Evolutionary conservation across 306 rosid genomes (phyloP).

Genomic region (Prunus padus): DNA sequence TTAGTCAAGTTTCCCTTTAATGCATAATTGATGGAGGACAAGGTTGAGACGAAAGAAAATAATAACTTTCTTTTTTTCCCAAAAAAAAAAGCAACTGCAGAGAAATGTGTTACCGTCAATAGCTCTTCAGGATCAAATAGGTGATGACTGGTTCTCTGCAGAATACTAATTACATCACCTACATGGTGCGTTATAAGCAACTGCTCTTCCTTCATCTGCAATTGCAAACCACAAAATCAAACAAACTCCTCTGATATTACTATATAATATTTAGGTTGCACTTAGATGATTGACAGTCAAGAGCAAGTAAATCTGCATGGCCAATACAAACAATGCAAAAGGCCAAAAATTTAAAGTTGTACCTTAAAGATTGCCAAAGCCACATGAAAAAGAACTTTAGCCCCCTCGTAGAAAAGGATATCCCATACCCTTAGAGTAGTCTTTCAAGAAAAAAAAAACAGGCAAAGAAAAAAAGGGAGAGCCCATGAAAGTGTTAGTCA

Average conservation of each 20-base stretch:
- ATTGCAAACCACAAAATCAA: conserved; percentile 30
- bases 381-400: conserved; percentile 83
- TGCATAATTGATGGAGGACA: background rate
- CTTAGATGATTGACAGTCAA: background rate
- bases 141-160: conserved; percentile 84
- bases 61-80: background rate
- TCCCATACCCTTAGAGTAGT: conserved; percentile 98
- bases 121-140: conserved; percentile 95
- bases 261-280: background rate
- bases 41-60: background rate
- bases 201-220: conserved; percentile 95
- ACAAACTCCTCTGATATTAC: background rate
- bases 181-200: conserved; percentile 76
- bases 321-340: background rate
- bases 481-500: conserved; percentile 26
- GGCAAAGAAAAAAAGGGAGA: background rate
- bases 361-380: conserved; percentile 98
- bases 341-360: conserved; percentile 14
- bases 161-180: conserved; percentile 80
- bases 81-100: background rate
- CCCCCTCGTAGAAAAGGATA: conserved; percentile 93
- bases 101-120: conserved; percentile 53
- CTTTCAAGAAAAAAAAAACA: conserved; percentile 26
- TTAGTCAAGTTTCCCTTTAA: background rate
- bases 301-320: background rate